Evolutionary conservation across 305 asterid species (phyloP).

Genomic region (Salvia sclarea): DNA sequence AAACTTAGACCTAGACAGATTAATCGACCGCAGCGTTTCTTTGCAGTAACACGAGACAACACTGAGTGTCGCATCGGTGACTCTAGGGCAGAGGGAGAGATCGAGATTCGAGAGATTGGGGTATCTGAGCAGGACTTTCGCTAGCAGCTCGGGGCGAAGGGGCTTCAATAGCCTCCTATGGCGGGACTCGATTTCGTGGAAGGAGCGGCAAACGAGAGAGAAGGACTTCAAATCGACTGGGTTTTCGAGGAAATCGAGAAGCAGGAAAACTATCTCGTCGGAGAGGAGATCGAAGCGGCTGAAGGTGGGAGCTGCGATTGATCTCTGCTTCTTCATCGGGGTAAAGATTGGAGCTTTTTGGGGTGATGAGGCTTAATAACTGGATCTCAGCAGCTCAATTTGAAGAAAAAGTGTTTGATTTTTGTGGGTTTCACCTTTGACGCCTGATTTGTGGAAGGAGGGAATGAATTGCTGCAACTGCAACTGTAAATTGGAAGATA

Average conservation of each 20-base stretch:
- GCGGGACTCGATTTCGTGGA: conserved; percentile 47
- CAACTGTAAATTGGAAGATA: too few species aligned
- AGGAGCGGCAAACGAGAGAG: conserved; percentile 70
- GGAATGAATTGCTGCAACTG: neutral
- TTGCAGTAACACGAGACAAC: conserved; percentile 40
- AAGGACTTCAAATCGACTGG: conserved; percentile 65
- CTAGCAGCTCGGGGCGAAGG: conserved; percentile 59
- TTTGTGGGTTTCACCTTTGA: neutral
- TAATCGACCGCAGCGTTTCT: conserved; percentile 33
- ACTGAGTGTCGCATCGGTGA: conserved; percentile 53
- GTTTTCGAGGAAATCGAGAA: conserved; percentile 70
- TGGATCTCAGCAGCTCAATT: conserved; percentile 20
- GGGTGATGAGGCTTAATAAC: neutral
- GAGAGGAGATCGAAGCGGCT: conserved; percentile 66
- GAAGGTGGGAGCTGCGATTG: conserved; percentile 33
- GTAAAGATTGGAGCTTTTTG: neutral
- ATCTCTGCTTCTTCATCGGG: conserved; percentile 39
- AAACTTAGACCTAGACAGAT: conserved; percentile 67
- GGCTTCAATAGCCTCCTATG: conserved; percentile 51
- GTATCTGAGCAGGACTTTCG: conserved; percentile 52
- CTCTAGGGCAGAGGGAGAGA: conserved; percentile 72
- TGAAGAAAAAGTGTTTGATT: neutral
- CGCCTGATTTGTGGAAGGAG: neutral
- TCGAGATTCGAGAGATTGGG: conserved; percentile 56
- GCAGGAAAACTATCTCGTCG: conserved; percentile 60